Evolutionary conservation across 2,329 filamentous ascomycete species (phyloP).

Genomic region (Penicillium sp.): DNA sequence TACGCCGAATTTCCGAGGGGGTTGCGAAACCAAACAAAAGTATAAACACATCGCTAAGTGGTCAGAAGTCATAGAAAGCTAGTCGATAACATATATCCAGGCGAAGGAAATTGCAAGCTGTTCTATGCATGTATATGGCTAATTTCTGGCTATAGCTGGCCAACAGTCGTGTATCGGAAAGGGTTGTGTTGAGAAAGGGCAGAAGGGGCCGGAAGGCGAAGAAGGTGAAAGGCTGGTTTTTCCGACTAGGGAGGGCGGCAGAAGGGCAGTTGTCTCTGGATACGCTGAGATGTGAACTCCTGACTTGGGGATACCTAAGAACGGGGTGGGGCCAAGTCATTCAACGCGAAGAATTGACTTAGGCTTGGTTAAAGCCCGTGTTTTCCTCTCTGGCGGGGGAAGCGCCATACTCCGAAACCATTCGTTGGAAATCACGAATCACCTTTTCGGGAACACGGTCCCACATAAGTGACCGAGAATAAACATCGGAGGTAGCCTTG

Average conservation of each 20-base stretch:
- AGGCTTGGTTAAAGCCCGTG: slow-evolving; percentile 24
- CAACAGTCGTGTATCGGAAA: slow-evolving; percentile 27
- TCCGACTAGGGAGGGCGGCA: slow-evolving; percentile 14
- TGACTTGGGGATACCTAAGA: slow-evolving; percentile 13
- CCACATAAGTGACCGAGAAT: slow-evolving; percentile 90
- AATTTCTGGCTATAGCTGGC: slow-evolving; percentile 29
- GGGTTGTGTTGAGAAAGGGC: slow-evolving; percentile 19
- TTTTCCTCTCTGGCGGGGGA: slow-evolving; percentile 39
- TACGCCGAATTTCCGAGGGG: slow-evolving; percentile 28
- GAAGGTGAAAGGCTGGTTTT: slow-evolving; percentile 18
- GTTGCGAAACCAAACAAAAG: slow-evolving; percentile 12
- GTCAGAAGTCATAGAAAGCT: slow-evolving; percentile 25
- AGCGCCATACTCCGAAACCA: slow-evolving; percentile 75
- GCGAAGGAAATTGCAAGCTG: slow-evolving; percentile 30
- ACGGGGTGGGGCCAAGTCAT: slow-evolving; percentile 7
- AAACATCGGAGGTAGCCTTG: slow-evolving; percentile 77
- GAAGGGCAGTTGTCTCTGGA: slow-evolving; percentile 23
- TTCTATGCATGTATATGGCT: slow-evolving; percentile 33
- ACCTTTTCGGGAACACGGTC: slow-evolving; percentile 92
- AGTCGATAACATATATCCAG: slow-evolving; percentile 30
- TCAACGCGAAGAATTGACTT: slow-evolving; percentile 18
- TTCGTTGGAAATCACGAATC: slow-evolving; percentile 87
- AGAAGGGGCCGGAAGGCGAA: slow-evolving; percentile 20
- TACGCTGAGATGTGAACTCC: slow-evolving; percentile 10
- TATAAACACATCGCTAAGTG: slow-evolving; percentile 32